Percentiles rank a stretch among this genome's conserved stretches.
Conservation (phyloP, 805 yeast genomes). For the Cyberlindnera euphorbiiphila region DNA sequence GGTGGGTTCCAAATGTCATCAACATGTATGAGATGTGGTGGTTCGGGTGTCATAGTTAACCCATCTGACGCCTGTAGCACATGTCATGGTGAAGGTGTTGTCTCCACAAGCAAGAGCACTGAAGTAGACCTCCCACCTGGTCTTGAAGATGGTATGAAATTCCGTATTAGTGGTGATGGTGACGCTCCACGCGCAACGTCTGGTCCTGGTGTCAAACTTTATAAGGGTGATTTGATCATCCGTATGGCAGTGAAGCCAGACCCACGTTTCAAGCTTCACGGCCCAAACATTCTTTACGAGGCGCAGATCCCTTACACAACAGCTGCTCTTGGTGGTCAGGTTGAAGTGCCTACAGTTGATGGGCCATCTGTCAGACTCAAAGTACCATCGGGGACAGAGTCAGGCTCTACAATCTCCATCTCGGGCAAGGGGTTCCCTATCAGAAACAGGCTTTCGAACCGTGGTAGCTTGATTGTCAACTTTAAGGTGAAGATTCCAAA, state of each 20-base stretch:
- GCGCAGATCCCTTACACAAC: constrained; percentile 87
- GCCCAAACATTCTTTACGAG: constrained; percentile 60
- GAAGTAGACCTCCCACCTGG: constrained; percentile 87
- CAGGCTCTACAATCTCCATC: constrained; percentile 67
- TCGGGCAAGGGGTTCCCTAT: constrained; percentile 88
- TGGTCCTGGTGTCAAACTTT: constrained; percentile 61
- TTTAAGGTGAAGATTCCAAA: constrained; percentile 67
- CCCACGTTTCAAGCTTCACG: constrained; percentile 60
- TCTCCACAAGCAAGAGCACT: constrained; percentile 61
- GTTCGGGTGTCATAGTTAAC: constrained; percentile 77
- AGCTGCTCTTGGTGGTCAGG: constrained; percentile 91
- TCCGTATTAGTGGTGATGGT: constrained; percentile 85
- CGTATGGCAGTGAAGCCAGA: constrained; percentile 78
- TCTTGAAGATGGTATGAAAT: constrained; percentile 76
- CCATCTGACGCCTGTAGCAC: constrained; percentile 64
- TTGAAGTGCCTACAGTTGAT: constrained; percentile 86
- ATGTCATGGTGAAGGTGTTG: constrained; percentile 91
- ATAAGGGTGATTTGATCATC: constrained; percentile 85
- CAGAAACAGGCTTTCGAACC: constrained; percentile 43
- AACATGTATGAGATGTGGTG: constrained; percentile 83
- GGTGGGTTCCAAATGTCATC: constrained; percentile 98
- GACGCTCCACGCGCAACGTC: constrained; percentile 79
- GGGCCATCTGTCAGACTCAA: constrained; percentile 73
- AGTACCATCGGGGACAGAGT: constrained; percentile 81
- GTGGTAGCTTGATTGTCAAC: constrained; percentile 80